Conservation (phyloP, 495 filamentous ascomycete genomes). For the Amphirosellinia nigrospora region DNA sequence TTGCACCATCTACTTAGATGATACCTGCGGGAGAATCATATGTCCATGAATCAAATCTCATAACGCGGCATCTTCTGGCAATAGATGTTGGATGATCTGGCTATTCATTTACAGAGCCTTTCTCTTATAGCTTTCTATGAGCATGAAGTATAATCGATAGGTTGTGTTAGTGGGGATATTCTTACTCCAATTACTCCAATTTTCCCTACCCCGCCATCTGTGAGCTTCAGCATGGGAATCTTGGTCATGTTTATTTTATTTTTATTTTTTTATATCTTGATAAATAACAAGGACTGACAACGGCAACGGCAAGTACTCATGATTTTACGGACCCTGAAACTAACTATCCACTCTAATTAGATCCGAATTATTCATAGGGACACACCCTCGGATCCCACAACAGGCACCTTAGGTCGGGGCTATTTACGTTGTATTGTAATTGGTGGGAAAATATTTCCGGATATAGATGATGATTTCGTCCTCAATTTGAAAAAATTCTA, state of each 20-base stretch:
- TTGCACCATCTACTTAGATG: background rate
- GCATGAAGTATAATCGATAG: too few species aligned
- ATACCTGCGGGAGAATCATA: constrained; percentile 20
- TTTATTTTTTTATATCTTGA: background rate
- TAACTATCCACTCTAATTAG: constrained; percentile 4
- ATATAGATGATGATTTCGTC: background rate
- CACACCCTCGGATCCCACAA: background rate
- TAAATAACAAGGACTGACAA: background rate
- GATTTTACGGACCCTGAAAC: background rate
- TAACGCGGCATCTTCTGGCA: background rate
- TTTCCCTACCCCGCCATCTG: background rate
- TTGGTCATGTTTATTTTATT: too few species aligned
- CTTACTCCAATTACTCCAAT: background rate
- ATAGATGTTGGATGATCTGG: too few species aligned
- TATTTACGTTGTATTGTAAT: background rate
- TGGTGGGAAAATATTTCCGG: constrained; percentile 24
- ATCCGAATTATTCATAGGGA: background rate
- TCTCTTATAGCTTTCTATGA: too few species aligned
- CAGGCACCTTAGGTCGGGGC: background rate
- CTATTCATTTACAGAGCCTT: too few species aligned
- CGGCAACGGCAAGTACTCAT: background rate
- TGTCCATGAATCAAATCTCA: constrained; percentile 26
- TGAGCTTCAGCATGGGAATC: too few species aligned
- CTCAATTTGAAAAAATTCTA: background rate
- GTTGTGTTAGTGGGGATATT: background rate